phyloP scores from a whole-genome alignment of 208 protist species.

The Acanthamoeba royreba region DNA sequence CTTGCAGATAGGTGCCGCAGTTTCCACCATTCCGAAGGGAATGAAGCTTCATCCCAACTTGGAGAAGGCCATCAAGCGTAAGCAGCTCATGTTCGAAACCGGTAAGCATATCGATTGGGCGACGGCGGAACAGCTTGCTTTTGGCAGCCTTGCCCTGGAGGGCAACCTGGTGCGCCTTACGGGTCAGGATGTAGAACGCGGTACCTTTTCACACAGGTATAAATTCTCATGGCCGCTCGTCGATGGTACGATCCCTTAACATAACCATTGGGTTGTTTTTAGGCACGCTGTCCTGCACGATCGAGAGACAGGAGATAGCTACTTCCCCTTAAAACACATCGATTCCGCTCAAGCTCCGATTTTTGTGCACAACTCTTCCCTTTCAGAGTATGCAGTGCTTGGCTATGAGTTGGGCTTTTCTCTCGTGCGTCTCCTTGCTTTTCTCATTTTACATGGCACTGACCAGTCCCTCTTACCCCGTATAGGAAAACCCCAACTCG shows the following conservation, averaged over 20 bases:
- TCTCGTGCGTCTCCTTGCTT: not conserved
- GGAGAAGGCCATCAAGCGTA: conserved; percentile 75
- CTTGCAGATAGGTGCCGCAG: not conserved
- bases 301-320: conserved; percentile 76
- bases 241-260: too few relatives aligned
- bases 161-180: conserved; percentile 90
- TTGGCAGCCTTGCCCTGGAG: conserved; percentile 92
- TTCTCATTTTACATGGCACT: not conserved
- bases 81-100: conserved; percentile 80
- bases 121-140: conserved; percentile 92
- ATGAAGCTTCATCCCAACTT: not conserved
- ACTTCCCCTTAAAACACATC: conserved; percentile 76
- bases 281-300: conserved; percentile 95
- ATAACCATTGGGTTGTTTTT: too few relatives aligned
- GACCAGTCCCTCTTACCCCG: conserved; percentile 46
- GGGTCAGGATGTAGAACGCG: conserved; percentile 95
- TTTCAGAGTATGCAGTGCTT: conserved; percentile 96
- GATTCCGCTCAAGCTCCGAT: conserved; percentile 82
- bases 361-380: conserved; percentile 89
- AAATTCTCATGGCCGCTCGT: not conserved
- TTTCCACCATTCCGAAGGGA: not conserved
- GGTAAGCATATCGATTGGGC: conserved; percentile 89
- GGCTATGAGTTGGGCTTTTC: conserved; percentile 90
- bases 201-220: conserved; percentile 89
- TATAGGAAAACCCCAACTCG: conserved; percentile 86